Evolutionary conservation across 106 monocot species (phyloP), one percentile per base, ranked within the genome.

Genomic region (Cymbidium sinense): DNA sequence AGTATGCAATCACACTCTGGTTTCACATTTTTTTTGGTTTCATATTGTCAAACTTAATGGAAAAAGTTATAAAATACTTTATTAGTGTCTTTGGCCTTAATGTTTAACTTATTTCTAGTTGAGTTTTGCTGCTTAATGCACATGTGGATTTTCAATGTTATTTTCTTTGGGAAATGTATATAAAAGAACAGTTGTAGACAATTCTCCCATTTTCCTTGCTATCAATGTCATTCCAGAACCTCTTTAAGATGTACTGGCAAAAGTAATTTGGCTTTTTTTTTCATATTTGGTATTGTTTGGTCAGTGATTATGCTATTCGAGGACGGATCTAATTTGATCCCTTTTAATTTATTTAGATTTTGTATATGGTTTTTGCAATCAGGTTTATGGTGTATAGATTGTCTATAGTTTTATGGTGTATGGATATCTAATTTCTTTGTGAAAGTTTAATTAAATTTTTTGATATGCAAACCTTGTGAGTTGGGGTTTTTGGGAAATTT

Each of bases 1-100:
- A 95, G 99, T 99, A 99, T 81, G 86, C 15, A 36, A 27, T 74
- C 27, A 27, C 12, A 67, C 4, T 44, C 44, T 47, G 2, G 34
- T 69, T 0, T 52, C 67, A 13, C 30, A 27, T 71, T 6, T 37
- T 35, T 73, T 74, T 44, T 13, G 18, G 41, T 72, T 72, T 72
- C n/a, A 39, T 19, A 72, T 72, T 2, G 19, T 21, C 37, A 37
- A 72, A n/a, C 39, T 72, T 72, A 4, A 39, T 37, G 15, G 13
- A 74, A 43, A 44, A 28, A 44, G 28, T 74, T 8, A 4, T 74
- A 27, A 8, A 44, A 29, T 37, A 41, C 5, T 27, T 43, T 28
- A 28, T 43, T 74, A 20, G 11, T 47, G n/a, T 39, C 28, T 74
- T 13, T 20, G 27, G 21, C 74, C 23, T 74, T 74, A 43, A 0